Base-by-base conservation (phyloP, 1,139 yeast species). In the Petasospora fabianii region DNA sequence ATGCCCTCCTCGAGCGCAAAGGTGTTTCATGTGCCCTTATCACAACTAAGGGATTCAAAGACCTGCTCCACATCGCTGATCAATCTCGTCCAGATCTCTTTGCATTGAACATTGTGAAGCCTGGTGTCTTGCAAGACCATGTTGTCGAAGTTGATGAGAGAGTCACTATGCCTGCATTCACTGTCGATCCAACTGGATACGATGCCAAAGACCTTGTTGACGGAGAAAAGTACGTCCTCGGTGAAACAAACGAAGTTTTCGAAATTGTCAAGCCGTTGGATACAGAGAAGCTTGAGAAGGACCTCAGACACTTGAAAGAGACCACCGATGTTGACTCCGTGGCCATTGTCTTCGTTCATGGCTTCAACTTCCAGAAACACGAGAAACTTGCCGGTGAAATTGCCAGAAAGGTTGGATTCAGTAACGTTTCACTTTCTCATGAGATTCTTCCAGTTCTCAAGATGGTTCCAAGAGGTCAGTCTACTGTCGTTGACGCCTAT, bases 401-500 rank as follows among this genome's bases (percentile, higher is more conserved):
- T 32, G 92, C 94, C 1, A 51, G 61, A 33, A 65, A 68, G 30
- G 55, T 81, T 17, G 85, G 86, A 1, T 83, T 83, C 57, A 54
- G 61, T 8, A 75, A 77, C 51, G 67, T 83, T 21, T 80, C 88
- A 0, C 65, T 81, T 15, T 81, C 90, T 1, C 74, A 77, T 32
- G 73, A 77, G 50, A 68, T 82, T 17, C 75, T 80, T 36, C 88
- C 94, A 3, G 80, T 82, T 76, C 77, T 83, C 50, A 82, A 82
- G 55, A 71, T 75, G 39, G 77, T 84, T 16, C 72, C 83, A 22
- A 66, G 94, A 45, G 84, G 87, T 3, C 81, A 80, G 50, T 80
- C 88, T 14, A 71, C 87, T 4, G 77, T 79, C 12, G 87, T 84
- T 2, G 92, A 84, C 60, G 86, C 92, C 2, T 84, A 84, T 54